Conservation (phyloP, 768 basidiomycete genomes). For the Mycena floridula region DNA sequence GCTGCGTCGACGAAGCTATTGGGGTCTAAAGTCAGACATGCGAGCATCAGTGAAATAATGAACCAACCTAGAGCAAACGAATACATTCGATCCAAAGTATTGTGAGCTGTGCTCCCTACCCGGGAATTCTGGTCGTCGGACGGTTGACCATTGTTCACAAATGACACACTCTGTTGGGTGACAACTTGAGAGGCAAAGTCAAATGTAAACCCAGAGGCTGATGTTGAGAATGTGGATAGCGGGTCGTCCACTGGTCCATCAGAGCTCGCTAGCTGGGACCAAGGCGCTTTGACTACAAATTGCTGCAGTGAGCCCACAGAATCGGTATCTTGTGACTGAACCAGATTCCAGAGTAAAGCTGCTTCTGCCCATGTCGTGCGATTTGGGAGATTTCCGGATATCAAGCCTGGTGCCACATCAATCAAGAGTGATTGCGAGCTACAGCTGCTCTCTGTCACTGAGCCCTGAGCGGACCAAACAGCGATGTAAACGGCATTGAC, state of each 20-base stretch:
- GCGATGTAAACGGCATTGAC: constrained; percentile 34
- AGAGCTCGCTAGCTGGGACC: constrained; percentile 29
- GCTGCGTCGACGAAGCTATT: constrained; percentile 54
- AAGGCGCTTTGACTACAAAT: constrained; percentile 44
- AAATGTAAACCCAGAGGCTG: constrained; percentile 46
- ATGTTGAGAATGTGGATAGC: constrained; percentile 30
- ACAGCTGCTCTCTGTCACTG: constrained; percentile 38
- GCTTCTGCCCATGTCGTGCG: constrained; percentile 53
- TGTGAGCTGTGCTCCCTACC: constrained; percentile 30
- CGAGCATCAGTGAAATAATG: not conserved
- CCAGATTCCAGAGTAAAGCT: constrained; percentile 54
- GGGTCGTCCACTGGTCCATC: constrained; percentile 34
- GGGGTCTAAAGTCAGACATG: constrained; percentile 5
- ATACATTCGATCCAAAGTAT: constrained; percentile 53
- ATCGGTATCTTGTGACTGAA: constrained; percentile 41
- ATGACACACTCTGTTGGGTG: constrained; percentile 35
- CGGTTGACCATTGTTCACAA: constrained; percentile 40
- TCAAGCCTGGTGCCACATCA: constrained; percentile 44
- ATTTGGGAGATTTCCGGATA: constrained; percentile 33
- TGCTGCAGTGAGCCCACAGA: constrained; percentile 32
- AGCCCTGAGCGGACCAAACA: constrained; percentile 46
- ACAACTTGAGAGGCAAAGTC: constrained; percentile 56
- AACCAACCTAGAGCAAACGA: constrained; percentile 50
- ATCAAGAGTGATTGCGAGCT: constrained; percentile 46
- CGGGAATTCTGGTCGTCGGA: constrained; percentile 35